Base-by-base conservation (phyloP, 2,329 filamentous ascomycete species). In the Colletotrichum sp. region DNA sequence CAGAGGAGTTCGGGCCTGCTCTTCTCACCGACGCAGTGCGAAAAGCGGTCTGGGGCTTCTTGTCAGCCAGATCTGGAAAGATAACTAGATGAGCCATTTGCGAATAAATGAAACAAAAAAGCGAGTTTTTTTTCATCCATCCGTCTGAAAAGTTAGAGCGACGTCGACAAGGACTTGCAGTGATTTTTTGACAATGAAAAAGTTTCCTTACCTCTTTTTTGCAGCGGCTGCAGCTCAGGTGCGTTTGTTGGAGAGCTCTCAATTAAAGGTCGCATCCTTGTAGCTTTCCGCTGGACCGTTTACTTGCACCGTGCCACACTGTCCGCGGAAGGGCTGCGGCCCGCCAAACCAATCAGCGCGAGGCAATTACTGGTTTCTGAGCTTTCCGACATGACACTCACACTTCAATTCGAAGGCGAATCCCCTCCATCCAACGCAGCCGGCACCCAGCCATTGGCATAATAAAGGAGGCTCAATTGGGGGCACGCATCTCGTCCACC, bases 401-500 rank as follows among this genome's bases (percentile, higher is more conserved):
- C 70, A 76, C 68, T 60, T 55, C 60, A 74, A 15, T 68, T 61
- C 61, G 69, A 77, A 72, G 72, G 65, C 76, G 75, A 77, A 71
- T 75, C 69, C 77, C 61, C 66, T 77, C 77, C 32, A 74, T 77
- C 39, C 28, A 74, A 68, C 72, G 68, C 57, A 78, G 77, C 55
- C 71, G 72, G 72, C 77, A 73, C 60, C 59, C 34, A 77, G 69
- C 77, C 76, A 68, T 72, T 72, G 77, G 71, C 75, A 77, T 66
- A 71, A 65, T 76, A 61, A 68, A 78, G 75, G 75, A 77, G 77
- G 77, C 72, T 77, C 77, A 78, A 77, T 78, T 76, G 75, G 76
- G 73, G 77, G 75, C 69, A 74, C 48, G 34, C 16, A 76, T 77
- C 77, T 75, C 77, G 72, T 76, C 69, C 71, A 77, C 79, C 77